phyloP scores from a whole-genome alignment of 1,139 yeast genomes.

The Zygoascus meyerae region DNA sequence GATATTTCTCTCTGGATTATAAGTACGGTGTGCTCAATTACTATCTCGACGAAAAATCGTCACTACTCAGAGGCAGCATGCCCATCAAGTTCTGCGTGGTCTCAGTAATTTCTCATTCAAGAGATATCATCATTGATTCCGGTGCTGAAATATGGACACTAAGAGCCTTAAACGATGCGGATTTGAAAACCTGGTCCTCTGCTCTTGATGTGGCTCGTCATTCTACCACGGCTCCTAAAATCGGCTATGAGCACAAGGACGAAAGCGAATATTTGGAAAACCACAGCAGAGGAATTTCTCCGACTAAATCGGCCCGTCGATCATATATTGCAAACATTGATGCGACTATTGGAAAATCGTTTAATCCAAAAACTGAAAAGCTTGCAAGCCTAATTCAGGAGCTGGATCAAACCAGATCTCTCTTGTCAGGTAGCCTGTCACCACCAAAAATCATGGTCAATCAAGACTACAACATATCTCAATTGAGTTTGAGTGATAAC shows the following conservation, averaged over 20 bases:
- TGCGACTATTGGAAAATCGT: slow-evolving; percentile 6
- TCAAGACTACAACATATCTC: slow-evolving; percentile 10
- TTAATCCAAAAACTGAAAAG: slow-evolving; percentile 2
- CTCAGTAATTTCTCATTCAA: slow-evolving; percentile 63
- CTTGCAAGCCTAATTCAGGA: neutral
- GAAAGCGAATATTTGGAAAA: neutral
- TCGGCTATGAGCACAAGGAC: neutral
- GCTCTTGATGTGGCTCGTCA: slow-evolving; percentile 9
- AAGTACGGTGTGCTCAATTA: slow-evolving; percentile 80
- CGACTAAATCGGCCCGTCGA: neutral
- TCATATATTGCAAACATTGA: neutral
- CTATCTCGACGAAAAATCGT: slow-evolving; percentile 62
- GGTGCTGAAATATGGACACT: slow-evolving; percentile 95
- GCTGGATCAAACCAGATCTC: neutral
- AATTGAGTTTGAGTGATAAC: slow-evolving; percentile 9
- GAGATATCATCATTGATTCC: slow-evolving; percentile 78
- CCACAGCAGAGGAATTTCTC: neutral
- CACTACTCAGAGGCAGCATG: slow-evolving; percentile 84
- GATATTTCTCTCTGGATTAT: slow-evolving; percentile 78
- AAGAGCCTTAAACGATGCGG: slow-evolving; percentile 57
- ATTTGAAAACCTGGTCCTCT: slow-evolving; percentile 65
- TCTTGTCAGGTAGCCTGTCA: neutral
- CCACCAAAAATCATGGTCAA: neutral
- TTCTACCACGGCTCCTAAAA: slow-evolving; percentile 1
- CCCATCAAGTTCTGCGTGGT: slow-evolving; percentile 76